A percentile compares a stretch with the other conserved stretches of the same genome.
phyloP scores from a whole-genome alignment of 108 stramenopile genomes.

The Skeletonema costatum region DNA sequence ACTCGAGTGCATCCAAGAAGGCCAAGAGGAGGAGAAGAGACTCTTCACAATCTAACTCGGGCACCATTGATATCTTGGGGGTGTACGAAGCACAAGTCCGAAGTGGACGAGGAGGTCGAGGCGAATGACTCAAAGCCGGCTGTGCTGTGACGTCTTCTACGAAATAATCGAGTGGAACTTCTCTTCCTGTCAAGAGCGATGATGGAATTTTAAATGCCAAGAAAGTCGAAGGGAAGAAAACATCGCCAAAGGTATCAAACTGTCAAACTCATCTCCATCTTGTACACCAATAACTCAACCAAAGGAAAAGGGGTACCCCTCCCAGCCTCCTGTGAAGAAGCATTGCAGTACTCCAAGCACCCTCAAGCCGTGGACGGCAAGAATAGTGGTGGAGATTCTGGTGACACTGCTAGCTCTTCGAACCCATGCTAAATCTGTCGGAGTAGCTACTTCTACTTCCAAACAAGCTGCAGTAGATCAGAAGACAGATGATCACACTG shows the following conservation, averaged over 20 bases:
- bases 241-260: neutral
- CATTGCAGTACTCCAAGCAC: neutral
- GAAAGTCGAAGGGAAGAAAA: neutral
- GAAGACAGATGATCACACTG: neutral
- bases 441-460: too few relatives aligned
- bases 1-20: neutral
- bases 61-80: neutral
- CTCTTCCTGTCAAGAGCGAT: neutral
- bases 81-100: neutral
- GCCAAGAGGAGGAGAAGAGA: neutral
- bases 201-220: neutral
- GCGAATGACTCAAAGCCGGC: neutral
- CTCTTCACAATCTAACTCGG: neutral
- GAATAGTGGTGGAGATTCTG: too few relatives aligned
- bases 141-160: too few relatives aligned
- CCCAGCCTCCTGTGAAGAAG: neutral
- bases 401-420: too few relatives aligned
- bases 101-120: neutral
- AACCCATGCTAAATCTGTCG: neutral
- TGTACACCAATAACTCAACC: neutral
- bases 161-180: neutral
- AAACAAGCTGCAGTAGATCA: neutral
- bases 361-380: neutral
- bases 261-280: neutral
- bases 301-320: neutral